Base-by-base conservation (phyloP, 1,139 yeast species). In the Zygoascus meyerae region DNA sequence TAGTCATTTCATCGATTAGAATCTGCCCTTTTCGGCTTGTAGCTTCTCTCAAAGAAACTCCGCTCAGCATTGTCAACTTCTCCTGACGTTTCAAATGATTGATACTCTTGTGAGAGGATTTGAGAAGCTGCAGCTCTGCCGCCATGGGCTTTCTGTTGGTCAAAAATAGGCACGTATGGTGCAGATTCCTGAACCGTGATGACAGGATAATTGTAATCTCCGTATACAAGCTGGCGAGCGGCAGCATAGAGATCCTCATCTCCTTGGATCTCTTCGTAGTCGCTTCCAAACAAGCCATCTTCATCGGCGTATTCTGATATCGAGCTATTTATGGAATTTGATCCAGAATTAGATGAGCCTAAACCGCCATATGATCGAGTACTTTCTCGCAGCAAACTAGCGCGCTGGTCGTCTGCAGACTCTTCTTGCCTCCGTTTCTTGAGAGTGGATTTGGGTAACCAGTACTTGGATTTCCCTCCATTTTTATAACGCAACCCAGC, bases 401-500 rank as follows among this genome's bases (percentile, higher is more conserved):
- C 29, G 11, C 30, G 18, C 30, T 35, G 29, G n/a, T 5, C 39
- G 2, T 9, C 39, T 18, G 3, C 14, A 9, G 39, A n/a, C 12
- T 26, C 29, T 21, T 17, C 14, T 35, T 28, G 35, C 21, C n/a
- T 31, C 28, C 35, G 29, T 34, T 38, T 42, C 2, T 39, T 43
- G 16, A 41, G 42, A 28, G 46, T 37, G 17, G 50, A 51, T 43
- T 56, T 59, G 0, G 86, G 84, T 6, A 92, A 67, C 97, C 97
- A 92, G 62, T 89, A 89, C 56, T 86, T 86, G 28, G 78, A 79
- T 47, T 77, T 75, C 0, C 97, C 97, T 43, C 86, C 85, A 47
- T 79, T 76, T 40, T 80, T 78, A 62, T 87, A 89, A 38, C 99
- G 67, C 52, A 90, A 66, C 0, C 99, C 99, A 50, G 87, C 85